Evolutionary conservation across 2,329 filamentous ascomycete species (phyloP).

Genomic region (Pleoardoris graminearum): DNA sequence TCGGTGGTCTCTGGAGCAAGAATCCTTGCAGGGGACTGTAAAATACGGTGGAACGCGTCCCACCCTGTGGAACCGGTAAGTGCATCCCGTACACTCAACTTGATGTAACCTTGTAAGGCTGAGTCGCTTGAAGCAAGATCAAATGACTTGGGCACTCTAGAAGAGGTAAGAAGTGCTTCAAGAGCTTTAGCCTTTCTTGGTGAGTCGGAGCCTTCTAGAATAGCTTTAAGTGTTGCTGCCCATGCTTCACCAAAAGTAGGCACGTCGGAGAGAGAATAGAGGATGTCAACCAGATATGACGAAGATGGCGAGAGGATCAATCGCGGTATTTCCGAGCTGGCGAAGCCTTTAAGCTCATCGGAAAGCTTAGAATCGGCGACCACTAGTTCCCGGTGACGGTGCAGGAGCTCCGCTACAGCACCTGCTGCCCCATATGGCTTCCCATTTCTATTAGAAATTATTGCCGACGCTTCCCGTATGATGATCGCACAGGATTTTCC

Average conservation of each 20-base stretch:
- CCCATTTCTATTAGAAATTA: constrained; percentile 60
- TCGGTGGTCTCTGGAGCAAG: constrained; percentile 44
- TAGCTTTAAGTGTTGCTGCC: constrained; percentile 34
- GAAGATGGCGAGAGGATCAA: constrained; percentile 72
- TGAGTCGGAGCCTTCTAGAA: constrained; percentile 33
- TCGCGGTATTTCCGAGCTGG: constrained; percentile 59
- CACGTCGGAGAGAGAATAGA: constrained; percentile 55
- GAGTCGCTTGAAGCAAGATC: constrained; percentile 39
- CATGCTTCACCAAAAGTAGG: constrained; percentile 36
- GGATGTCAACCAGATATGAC: constrained; percentile 65
- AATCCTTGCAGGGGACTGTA: constrained; percentile 39
- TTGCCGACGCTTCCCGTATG: constrained; percentile 53
- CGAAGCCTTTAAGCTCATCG: constrained; percentile 49
- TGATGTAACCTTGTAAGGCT: constrained; percentile 44
- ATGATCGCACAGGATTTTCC: constrained; percentile 48
- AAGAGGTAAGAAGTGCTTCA: constrained; percentile 39
- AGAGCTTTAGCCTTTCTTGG: constrained; percentile 33
- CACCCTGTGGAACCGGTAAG: constrained; percentile 40
- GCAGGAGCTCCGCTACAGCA: constrained; percentile 58
- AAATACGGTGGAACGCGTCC: constrained; percentile 42
- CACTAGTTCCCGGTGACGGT: constrained; percentile 48
- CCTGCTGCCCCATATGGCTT: constrained; percentile 69
- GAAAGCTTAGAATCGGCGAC: constrained; percentile 49
- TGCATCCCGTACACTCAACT: constrained; percentile 32
- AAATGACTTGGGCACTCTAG: constrained; percentile 41